phyloP scores from a whole-genome alignment of 2,329 filamentous ascomycete species.

The Pyricularia pennisetigena region DNA sequence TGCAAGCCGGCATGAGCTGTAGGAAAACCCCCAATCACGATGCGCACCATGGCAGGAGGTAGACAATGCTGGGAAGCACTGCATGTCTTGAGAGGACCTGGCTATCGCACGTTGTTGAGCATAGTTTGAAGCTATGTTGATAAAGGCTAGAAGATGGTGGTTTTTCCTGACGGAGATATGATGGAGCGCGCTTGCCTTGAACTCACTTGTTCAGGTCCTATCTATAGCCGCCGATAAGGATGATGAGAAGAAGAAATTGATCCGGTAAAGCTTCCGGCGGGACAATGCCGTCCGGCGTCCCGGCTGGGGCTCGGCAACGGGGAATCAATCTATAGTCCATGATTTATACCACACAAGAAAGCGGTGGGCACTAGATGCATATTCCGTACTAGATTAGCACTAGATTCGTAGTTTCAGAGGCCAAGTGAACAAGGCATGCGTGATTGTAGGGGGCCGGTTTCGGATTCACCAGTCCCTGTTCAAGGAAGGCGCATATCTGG shows the following conservation, averaged over 20 bases:
- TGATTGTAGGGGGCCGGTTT: background rate
- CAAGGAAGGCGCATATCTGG: background rate
- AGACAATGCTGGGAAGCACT: background rate
- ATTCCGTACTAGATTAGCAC: no score
- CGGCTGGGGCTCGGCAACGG: background rate
- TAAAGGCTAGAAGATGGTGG: no score
- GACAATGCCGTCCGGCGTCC: background rate
- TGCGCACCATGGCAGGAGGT: background rate
- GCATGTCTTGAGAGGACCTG: background rate
- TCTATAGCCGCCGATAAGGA: background rate
- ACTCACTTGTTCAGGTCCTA: background rate
- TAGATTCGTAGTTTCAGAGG: background rate
- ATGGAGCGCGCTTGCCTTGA: background rate
- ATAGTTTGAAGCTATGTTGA: background rate
- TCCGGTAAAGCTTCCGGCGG: background rate
- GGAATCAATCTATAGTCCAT: background rate
- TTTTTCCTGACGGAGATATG: background rate
- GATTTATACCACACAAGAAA: background rate
- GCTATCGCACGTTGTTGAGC: background rate
- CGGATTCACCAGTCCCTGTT: background rate
- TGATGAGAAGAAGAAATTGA: constrained; percentile 1
- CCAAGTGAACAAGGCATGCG: background rate
- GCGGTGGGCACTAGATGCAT: no score
- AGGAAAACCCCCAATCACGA: background rate
- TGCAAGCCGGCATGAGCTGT: no score